Conservation (phyloP, 305 asterid species). For the Solanum hybrid region DNA sequence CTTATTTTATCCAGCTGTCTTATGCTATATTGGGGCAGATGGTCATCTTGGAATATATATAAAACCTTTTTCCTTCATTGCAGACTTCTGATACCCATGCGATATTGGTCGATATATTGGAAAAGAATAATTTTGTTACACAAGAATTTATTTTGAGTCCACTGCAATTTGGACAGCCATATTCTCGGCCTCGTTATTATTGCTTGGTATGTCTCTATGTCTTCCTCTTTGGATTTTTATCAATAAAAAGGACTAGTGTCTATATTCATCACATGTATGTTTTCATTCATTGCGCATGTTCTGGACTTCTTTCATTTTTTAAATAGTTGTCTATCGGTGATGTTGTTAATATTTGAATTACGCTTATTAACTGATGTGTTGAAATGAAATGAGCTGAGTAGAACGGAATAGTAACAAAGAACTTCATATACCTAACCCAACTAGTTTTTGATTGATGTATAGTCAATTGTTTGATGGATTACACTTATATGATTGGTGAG, state of each 20-base stretch:
- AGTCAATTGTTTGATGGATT: background rate
- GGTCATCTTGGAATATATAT: background rate
- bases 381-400: background rate
- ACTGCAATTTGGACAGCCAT: conserved; percentile 82
- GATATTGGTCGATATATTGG: conserved; percentile 58
- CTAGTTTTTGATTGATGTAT: background rate
- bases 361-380: background rate
- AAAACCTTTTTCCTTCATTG: conserved; percentile 9
- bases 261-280: background rate
- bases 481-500: background rate
- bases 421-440: background rate
- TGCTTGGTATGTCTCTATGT: conserved; percentile 50
- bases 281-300: background rate
- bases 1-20: background rate
- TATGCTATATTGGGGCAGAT: background rate
- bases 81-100: conserved; percentile 90
- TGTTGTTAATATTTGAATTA: background rate
- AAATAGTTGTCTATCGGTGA: background rate
- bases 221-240: background rate
- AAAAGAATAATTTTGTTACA: conserved; percentile 54
- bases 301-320: background rate
- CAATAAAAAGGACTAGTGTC: background rate
- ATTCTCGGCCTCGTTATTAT: conserved; percentile 92
- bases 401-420: background rate
- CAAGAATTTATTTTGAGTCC: conserved; percentile 94